Evolutionary conservation across 1,284 basidiomycete genomes (phyloP), one percentile per base, ranked within the genome.

Genomic region (Moniliophthora roreri): DNA sequence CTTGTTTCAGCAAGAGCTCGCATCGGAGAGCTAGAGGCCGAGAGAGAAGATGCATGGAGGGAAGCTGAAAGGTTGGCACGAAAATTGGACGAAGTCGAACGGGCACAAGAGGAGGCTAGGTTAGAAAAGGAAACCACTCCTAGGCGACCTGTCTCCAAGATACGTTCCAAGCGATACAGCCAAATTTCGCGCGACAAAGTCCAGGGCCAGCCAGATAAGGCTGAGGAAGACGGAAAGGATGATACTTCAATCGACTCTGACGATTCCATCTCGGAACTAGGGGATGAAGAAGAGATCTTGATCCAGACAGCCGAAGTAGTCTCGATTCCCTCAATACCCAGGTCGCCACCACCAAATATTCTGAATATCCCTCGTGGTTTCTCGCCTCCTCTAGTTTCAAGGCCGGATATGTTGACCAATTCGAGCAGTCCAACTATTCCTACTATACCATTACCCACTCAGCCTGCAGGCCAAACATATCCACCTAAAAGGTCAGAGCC

Each of bases 21-120:
- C 40, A 75, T 87, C 20, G 69, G 67, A 23, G 73, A 79, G 50
- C 75, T 90, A 11, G 78, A 86, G 61, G 85, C 77, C 8, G 86
- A 90, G 61, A 73, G 89, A n/a, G 83, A 88, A 48, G 89, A 91
- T 54, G 89, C 88, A 1, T 91, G 89, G 89, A 76, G 76, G 44
- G 82, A 85, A 55, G 89, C 89, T 1, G 84, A 89, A 61, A 80
- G 79, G 38, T 72, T 90, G 59, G 89, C 88, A 2, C 66, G 72
- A 49, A 86, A 89, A 64, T 76, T 89, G 60, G 85, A 89, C 62
- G 79, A 81, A 46, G 70, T 75, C 24, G 75, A 46, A 46, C 44
- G 26, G 16, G 44, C 13, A 16, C 21, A 40, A 13, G 39, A 40
- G 39, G 21, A 21, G 9, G 39, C 21, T 5, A 11, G 21, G 39